Evolutionary conservation across 495 filamentous ascomycete species (phyloP), one percentile per base, ranked within the genome.

Genomic region (Neurospora sp.): DNA sequence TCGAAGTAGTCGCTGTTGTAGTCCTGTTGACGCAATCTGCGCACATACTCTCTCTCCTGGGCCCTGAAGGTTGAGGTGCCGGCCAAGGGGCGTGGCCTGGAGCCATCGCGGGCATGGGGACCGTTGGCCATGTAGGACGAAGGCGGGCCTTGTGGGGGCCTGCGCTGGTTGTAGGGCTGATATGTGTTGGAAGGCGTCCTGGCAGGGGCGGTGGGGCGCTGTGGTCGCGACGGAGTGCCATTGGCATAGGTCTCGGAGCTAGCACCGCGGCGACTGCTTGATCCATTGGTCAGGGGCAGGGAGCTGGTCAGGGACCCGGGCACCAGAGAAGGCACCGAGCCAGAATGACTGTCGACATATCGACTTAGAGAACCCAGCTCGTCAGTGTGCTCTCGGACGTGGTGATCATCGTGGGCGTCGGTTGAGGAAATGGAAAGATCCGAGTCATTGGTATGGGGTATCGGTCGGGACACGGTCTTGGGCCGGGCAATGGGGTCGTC

Each of bases 1-100:
- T 95, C 92, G 76, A 94, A 93, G 76, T 95, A 95, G 70, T 93
- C 89, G 74, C 88, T 89, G 70, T 89, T 85, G 46, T 89, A 88
- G 72, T 92, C 90, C 70, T 86, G 82, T 70, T 84, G 82, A 70
- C 85, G 83, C 69, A 87, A 77, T 76, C 83, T 83, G 72, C 84
- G 80, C 39, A 87, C 76, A 68, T 87, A 87, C 69, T 84, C 83
- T 37, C 83, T 80, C 48, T 85, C 86, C 75, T 84, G 83, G 37
- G 80, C 84, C 69, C 83, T 85, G 73, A 84, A 88, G 71, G 81
- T 96, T 87, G 83, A 77, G 89, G 89, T 81, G 91, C 87, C 71
- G 53, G 12, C 27, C 89, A 87, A 79, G 91, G 91, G 73, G 92
- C 94, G 83, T 92, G 97, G 73, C 88, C 93, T 81, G 90, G 93